These are phyloP conservation scores for Trametes punicea DNA, from an alignment of 768 basidiomycete species.

Conservation along the genomic window DNA sequence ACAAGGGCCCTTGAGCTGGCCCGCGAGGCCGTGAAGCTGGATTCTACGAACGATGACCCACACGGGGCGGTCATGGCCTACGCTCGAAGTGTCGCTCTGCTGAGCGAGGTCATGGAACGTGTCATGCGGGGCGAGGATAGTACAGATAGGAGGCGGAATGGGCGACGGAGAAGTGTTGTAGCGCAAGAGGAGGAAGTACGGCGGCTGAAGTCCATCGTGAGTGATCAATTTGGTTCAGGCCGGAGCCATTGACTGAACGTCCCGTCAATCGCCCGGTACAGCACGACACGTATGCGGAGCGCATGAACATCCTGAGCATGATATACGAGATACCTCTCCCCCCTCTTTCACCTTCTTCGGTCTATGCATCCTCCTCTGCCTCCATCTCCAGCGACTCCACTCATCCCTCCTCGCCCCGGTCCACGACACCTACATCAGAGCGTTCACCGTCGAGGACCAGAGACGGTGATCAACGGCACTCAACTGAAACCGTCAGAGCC, in stretches of 20 bases:
- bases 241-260: neutral
- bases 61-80: conserved; percentile 88
- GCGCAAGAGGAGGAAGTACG: conserved; percentile 90
- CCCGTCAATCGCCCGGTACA: conserved; percentile 28
- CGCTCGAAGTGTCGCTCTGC: conserved; percentile 77
- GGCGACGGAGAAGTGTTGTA: conserved; percentile 73
- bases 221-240: conserved; percentile 29
- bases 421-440: conserved; percentile 50
- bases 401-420: conserved; percentile 46
- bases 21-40: conserved; percentile 84
- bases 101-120: conserved; percentile 91
- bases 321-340: conserved; percentile 84
- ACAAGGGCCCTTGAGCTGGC: conserved; percentile 86
- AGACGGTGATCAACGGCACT: conserved; percentile 26
- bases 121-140: conserved; percentile 84
- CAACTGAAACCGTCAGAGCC: conserved; percentile 10
- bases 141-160: conserved; percentile 60
- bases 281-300: conserved; percentile 95
- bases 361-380: conserved; percentile 42
- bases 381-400: conserved; percentile 50
- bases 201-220: conserved; percentile 82
- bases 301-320: conserved; percentile 88
- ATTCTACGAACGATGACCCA: conserved; percentile 85
- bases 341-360: conserved; percentile 58
- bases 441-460: conserved; percentile 17